Conservation (phyloP, 768 basidiomycete species). For the Collybia sp. region DNA sequence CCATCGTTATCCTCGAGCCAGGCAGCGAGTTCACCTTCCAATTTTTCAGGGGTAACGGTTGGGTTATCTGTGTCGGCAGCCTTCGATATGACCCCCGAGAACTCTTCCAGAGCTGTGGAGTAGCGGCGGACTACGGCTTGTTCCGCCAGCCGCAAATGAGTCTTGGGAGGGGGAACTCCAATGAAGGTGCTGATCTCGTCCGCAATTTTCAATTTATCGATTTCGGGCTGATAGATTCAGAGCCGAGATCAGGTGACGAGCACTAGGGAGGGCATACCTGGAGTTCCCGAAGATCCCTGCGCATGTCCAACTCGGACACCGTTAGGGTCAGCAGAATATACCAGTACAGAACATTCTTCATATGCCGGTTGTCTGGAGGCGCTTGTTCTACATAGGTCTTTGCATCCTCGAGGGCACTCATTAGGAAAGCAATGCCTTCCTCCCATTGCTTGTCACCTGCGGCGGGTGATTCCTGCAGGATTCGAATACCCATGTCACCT, state of each 20-base stretch:
- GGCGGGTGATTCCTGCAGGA: slow-evolving; percentile 37
- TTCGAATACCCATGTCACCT: slow-evolving; percentile 46
- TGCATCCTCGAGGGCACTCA: slow-evolving; percentile 56
- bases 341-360: slow-evolving; percentile 59
- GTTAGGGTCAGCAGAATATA: slow-evolving; percentile 49
- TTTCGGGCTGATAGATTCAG: slow-evolving; percentile 17
- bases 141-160: slow-evolving; percentile 48
- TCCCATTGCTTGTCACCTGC: slow-evolving; percentile 44
- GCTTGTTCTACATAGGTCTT: slow-evolving; percentile 49
- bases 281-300: slow-evolving; percentile 44
- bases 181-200: slow-evolving; percentile 48
- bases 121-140: slow-evolving; percentile 46
- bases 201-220: slow-evolving; percentile 41
- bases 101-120: slow-evolving; percentile 38
- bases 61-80: slow-evolving; percentile 24
- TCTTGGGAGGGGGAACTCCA: slow-evolving; percentile 41
- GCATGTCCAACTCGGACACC: slow-evolving; percentile 45
- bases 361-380: slow-evolving; percentile 58
- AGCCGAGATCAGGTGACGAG: not conserved
- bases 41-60: slow-evolving; percentile 25
- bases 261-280: slow-evolving; percentile 27
- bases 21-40: slow-evolving; percentile 46
- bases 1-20: slow-evolving; percentile 25
- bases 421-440: slow-evolving; percentile 57
- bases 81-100: slow-evolving; percentile 36